Evolutionary conservation across 169 alveolate species (phyloP).

Genomic region (Plasmodium sp.): DNA sequence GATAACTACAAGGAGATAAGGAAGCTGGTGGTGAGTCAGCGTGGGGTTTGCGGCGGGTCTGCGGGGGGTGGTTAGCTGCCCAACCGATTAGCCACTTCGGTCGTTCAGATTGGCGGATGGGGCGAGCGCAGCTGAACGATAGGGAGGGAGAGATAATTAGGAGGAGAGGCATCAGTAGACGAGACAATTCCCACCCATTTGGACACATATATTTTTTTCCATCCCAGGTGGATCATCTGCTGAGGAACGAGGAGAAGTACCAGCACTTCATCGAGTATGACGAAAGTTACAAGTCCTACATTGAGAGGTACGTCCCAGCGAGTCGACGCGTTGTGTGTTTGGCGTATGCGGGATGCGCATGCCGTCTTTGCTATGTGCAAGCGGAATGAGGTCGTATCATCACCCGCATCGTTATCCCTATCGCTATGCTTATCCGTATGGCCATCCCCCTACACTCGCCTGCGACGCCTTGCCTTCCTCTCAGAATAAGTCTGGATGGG

Average conservation of each 20-base stretch:
- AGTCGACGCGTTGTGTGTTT: neutral
- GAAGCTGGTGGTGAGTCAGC: slow-evolving; percentile 24
- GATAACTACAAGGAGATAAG: slow-evolving; percentile 62
- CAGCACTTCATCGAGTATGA: slow-evolving; percentile 47
- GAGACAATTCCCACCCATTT: neutral
- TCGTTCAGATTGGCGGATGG: neutral
- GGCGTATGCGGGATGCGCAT: neutral
- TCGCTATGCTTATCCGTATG: neutral
- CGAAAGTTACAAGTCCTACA: slow-evolving; percentile 60
- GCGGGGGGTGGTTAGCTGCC: neutral
- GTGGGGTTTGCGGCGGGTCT: neutral
- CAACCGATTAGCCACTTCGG: neutral
- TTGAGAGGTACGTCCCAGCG: slow-evolving; percentile 17
- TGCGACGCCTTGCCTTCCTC: neutral
- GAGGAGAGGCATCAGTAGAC: neutral
- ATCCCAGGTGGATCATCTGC: slow-evolving; percentile 31
- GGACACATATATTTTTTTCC: neutral
- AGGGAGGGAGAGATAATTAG: neutral
- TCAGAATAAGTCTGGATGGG: slow-evolving; percentile 56
- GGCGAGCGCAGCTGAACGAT: neutral
- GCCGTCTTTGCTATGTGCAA: neutral
- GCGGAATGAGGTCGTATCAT: neutral
- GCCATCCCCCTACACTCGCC: neutral
- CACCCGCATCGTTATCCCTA: neutral
- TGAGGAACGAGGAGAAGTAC: slow-evolving; percentile 31